These are phyloP conservation scores for Skeletonema menzelii DNA, from an alignment of 108 stramenopile genomes.

Conservation along the genomic window DNA sequence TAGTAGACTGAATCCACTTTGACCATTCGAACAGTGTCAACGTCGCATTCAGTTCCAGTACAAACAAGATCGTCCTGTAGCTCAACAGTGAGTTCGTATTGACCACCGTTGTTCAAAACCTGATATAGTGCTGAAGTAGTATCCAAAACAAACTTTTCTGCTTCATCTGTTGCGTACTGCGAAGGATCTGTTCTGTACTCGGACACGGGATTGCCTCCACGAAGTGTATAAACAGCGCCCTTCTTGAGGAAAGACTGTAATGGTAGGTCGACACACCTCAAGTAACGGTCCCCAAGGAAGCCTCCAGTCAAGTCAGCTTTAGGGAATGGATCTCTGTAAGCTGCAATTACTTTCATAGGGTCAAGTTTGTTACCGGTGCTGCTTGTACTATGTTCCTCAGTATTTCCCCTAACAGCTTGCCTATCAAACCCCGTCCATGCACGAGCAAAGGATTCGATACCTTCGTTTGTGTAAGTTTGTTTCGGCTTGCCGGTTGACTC, in stretches of 20 bases:
- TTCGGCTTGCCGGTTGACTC: slow-evolving; percentile 28
- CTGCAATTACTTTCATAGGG: slow-evolving; percentile 47
- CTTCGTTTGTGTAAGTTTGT: slow-evolving; percentile 70
- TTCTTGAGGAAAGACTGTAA: slow-evolving; percentile 49
- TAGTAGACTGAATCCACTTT: slow-evolving; percentile 53
- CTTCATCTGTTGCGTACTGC: not conserved
- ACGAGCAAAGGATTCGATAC: slow-evolving; percentile 61
- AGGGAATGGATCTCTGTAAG: slow-evolving; percentile 65
- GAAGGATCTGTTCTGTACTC: slow-evolving; percentile 23
- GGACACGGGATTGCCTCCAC: slow-evolving; percentile 42
- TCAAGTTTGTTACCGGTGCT: slow-evolving; percentile 41
- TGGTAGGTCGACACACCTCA: slow-evolving; percentile 65
- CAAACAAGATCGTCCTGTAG: slow-evolving; percentile 45
- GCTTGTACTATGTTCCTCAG: slow-evolving; percentile 21
- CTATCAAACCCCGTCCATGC: slow-evolving; percentile 71
- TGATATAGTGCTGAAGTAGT: slow-evolving; percentile 24
- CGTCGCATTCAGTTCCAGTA: slow-evolving; percentile 43
- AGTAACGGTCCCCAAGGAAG: slow-evolving; percentile 72
- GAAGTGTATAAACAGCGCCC: slow-evolving; percentile 57
- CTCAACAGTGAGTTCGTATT: slow-evolving; percentile 15
- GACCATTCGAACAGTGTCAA: slow-evolving; percentile 56
- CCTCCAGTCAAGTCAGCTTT: slow-evolving; percentile 51
- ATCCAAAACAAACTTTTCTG: slow-evolving; percentile 29
- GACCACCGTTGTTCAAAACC: slow-evolving; percentile 29
- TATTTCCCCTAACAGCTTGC: slow-evolving; percentile 45